Conservation (phyloP, 139 green algal genomes). For the Pedinophyceae sp. region DNA sequence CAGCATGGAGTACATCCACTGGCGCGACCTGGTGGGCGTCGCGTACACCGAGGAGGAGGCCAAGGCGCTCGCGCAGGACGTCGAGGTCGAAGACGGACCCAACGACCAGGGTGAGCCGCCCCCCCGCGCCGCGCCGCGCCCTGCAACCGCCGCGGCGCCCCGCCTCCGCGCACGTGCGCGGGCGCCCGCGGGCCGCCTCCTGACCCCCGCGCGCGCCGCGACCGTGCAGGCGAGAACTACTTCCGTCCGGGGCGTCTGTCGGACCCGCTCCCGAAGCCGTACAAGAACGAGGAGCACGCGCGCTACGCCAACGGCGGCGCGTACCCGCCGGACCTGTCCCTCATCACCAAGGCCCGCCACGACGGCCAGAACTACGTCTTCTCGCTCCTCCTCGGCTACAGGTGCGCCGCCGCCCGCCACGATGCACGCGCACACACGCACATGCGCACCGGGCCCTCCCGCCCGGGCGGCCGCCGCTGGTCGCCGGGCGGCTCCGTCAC, state of each 20-base stretch:
- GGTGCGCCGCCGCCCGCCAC: too few species aligned
- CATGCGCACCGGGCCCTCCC: too few species aligned
- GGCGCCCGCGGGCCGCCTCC: too few species aligned
- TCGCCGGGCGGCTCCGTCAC: too few species aligned
- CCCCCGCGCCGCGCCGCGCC: too few species aligned
- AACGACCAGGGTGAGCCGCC: conserved; percentile 97
- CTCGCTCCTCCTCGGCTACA: conserved; percentile 89
- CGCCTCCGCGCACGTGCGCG: too few species aligned
- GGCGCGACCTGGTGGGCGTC: conserved; percentile 88
- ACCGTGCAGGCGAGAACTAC: conserved; percentile 96
- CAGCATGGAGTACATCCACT: conserved; percentile 81
- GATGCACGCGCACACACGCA: too few species aligned
- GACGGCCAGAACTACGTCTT: conserved; percentile 98
- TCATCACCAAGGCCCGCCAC: conserved; percentile 94
- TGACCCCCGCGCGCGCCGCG: too few species aligned
- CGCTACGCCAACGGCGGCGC: conserved; percentile 92
- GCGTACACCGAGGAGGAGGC: conserved; percentile 94
- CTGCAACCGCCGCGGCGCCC: too few species aligned
- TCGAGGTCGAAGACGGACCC: conserved; percentile 72
- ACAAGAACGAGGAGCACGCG: conserved; percentile 80
- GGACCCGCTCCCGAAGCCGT: conserved; percentile 77
- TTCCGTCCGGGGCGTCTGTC: conserved; percentile 68
- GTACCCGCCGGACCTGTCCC: conserved; percentile 93
- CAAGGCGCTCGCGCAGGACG: conserved; percentile 81
- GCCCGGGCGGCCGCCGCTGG: too few species aligned